These are phyloP conservation scores for Rhytidiadelphus loreus DNA, from an alignment of 225 moss, liverwort and hornwort genomes.

Conservation along the genomic window DNA sequence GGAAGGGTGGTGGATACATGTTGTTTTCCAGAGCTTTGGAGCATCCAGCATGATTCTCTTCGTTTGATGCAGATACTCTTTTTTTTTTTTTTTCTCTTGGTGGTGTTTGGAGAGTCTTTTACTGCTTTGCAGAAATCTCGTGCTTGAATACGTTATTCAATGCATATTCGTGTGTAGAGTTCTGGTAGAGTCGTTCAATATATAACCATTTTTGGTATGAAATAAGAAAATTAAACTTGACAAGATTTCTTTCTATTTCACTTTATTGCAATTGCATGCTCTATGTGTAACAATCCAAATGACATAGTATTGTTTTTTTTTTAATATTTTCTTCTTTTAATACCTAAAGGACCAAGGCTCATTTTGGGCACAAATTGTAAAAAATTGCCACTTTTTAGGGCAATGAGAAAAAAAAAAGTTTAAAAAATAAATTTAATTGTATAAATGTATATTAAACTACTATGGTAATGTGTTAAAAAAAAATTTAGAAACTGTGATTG, in stretches of 20 bases:
- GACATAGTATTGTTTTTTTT: too few relatives aligned
- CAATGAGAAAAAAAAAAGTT: too few relatives aligned
- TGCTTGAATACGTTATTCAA: not conserved
- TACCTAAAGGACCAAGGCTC: too few relatives aligned
- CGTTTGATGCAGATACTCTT: not conserved
- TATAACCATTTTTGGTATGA: not conserved
- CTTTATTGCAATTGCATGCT: too few relatives aligned
- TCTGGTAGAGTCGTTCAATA: not conserved
- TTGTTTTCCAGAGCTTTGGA: not conserved
- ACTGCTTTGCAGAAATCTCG: not conserved
- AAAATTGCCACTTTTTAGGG: too few relatives aligned
- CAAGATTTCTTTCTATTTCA: not conserved
- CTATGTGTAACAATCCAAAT: not conserved
- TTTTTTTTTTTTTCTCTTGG: not conserved
- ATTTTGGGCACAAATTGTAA: too few relatives aligned
- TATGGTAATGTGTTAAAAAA: too few relatives aligned
- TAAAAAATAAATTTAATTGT: too few relatives aligned
- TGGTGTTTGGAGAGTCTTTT: not conserved
- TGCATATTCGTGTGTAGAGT: not conserved
- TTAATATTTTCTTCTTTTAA: too few relatives aligned
- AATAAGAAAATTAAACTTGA: not conserved
- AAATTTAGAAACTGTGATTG: too few relatives aligned
- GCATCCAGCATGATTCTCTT: not conserved
- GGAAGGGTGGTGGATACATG: not conserved
- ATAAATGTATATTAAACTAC: too few relatives aligned